These are phyloP conservation scores for Aegilops longissima DNA, from an alignment of 176 grass and related monocot genomes.

Conservation along the genomic window DNA sequence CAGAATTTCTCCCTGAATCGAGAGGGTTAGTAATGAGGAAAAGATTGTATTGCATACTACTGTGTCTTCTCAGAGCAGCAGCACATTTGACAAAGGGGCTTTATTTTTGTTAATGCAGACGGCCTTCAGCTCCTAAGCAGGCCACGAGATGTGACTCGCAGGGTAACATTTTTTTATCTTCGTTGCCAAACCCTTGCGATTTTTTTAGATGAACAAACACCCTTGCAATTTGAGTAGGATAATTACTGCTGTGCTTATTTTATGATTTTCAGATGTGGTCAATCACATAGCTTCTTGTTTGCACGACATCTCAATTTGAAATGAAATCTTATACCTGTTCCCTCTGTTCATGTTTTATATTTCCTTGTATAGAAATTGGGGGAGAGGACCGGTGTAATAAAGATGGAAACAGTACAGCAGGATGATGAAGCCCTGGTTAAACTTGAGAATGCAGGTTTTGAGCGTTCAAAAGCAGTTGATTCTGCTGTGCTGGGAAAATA, in stretches of 20 bases:
- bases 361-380: slow-evolving; percentile 42
- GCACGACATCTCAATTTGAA: background rate
- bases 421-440: slow-evolving; percentile 58
- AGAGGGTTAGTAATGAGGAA: slow-evolving; percentile 19
- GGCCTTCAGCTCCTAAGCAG: background rate
- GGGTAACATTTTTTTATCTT: slow-evolving; percentile 25
- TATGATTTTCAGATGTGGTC: background rate
- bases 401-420: slow-evolving; percentile 37
- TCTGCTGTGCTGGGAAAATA: slow-evolving; percentile 72
- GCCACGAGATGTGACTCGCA: background rate
- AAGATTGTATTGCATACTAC: background rate
- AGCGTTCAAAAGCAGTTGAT: slow-evolving; percentile 59
- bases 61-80: background rate
- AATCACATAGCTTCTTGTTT: background rate
- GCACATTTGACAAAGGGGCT: background rate
- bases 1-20: background rate
- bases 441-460: slow-evolving; percentile 57
- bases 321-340: background rate
- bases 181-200: background rate
- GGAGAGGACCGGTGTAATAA: slow-evolving; percentile 29
- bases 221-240: background rate
- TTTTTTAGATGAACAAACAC: background rate
- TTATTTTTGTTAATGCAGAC: background rate
- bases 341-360: background rate
- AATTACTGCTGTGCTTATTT: background rate